These are phyloP conservation scores for Fusarium sp. DNA, from an alignment of 2,329 filamentous ascomycete species.

Conservation along the genomic window DNA sequence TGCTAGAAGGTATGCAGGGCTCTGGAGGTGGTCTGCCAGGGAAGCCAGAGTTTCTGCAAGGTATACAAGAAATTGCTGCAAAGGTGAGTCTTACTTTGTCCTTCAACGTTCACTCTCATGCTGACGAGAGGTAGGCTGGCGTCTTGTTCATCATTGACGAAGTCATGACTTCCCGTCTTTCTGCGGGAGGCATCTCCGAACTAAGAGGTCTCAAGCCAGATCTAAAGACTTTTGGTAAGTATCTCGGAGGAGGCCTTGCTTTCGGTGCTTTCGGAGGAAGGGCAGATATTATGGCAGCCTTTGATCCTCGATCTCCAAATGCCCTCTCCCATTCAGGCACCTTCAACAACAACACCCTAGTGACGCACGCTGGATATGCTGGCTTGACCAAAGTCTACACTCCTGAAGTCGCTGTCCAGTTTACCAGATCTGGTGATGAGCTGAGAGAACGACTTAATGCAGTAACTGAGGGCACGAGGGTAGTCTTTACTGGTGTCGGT, in stretches of 20 bases:
- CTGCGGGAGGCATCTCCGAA: constrained; percentile 60
- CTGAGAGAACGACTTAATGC: constrained; percentile 49
- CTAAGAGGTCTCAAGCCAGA: constrained; percentile 64
- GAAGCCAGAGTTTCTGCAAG: constrained; percentile 61
- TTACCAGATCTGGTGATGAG: constrained; percentile 50
- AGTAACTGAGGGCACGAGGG: constrained; percentile 50
- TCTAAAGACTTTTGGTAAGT: constrained; percentile 74
- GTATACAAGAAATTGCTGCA: constrained; percentile 61
- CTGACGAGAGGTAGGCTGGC: constrained; percentile 51
- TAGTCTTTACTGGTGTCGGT: constrained; percentile 55
- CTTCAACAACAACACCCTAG: constrained; percentile 74
- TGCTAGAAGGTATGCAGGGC: constrained; percentile 76
- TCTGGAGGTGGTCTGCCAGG: constrained; percentile 68
- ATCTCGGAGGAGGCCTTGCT: constrained; percentile 72
- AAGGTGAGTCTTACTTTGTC: constrained; percentile 39
- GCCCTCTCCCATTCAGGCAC: constrained; percentile 69
- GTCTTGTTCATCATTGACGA: constrained; percentile 76
- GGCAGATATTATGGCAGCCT: constrained; percentile 67
- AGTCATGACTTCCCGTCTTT: constrained; percentile 74
- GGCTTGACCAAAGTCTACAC: constrained; percentile 54
- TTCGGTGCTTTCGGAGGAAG: constrained; percentile 76
- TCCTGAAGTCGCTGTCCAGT: constrained; percentile 46
- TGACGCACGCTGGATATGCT: constrained; percentile 66
- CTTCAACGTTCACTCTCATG: not conserved
- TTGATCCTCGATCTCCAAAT: constrained; percentile 59